Evolutionary conservation across 2,329 filamentous ascomycete genomes (phyloP).

Genomic region (Hirsutella thompsonii): DNA sequence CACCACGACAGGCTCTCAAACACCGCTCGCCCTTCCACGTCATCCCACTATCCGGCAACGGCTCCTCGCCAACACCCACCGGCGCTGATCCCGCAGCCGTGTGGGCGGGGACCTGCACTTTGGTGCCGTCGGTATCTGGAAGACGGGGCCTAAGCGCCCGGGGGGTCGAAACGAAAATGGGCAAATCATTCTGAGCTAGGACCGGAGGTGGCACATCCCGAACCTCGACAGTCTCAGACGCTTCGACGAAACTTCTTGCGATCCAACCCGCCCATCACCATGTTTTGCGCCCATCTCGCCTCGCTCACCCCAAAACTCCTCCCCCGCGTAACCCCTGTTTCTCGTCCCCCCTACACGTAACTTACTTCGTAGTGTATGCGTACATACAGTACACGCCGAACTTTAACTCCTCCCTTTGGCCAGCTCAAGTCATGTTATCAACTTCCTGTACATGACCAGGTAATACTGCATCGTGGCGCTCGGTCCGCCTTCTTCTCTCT

Average conservation of each 20-base stretch:
- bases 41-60: too few species aligned
- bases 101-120: too few species aligned
- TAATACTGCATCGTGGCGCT: not conserved
- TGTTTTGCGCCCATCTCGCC: not conserved
- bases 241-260: slow-evolving; percentile 5
- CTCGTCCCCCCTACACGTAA: not conserved
- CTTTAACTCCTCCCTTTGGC: not conserved
- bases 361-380: not conserved
- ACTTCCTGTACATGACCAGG: not conserved
- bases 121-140: not conserved
- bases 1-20: too few species aligned
- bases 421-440: not conserved
- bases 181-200: slow-evolving; percentile 4
- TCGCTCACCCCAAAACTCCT: not conserved
- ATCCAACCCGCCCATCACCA: not conserved
- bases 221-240: slow-evolving; percentile 13
- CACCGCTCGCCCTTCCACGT: too few species aligned
- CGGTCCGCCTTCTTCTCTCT: not conserved
- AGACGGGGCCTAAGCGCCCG: not conserved
- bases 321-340: not conserved
- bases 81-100: too few species aligned
- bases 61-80: too few species aligned
- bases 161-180: slow-evolving; percentile 1
- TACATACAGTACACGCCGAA: too few species aligned
- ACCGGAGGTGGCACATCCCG: slow-evolving; percentile 19